phyloP scores from a whole-genome alignment of 2,329 filamentous ascomycete genomes.

The Colletotrichum higginsianum region DNA sequence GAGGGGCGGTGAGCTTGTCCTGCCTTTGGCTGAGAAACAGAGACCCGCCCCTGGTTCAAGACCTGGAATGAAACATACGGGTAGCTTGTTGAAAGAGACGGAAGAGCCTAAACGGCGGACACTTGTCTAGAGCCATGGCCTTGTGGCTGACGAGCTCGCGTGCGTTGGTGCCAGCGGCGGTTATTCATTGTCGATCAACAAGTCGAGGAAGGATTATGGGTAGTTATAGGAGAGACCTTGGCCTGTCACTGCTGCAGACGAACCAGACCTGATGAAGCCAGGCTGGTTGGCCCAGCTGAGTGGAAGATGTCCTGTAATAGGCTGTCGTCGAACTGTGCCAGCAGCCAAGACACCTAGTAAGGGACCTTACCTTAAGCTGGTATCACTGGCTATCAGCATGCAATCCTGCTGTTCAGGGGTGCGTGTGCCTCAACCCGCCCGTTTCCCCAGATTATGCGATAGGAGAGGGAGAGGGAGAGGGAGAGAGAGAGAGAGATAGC shows the following conservation, averaged over 20 bases:
- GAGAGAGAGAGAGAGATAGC: conserved; percentile 1
- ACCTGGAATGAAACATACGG: conserved; percentile 30
- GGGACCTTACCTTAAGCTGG: too few species aligned
- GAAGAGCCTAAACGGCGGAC: conserved; percentile 22
- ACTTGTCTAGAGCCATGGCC: conserved; percentile 15
- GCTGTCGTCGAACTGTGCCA: neutral
- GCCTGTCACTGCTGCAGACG: conserved; percentile 12
- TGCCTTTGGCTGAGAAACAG: conserved; percentile 8
- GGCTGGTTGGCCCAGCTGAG: conserved; percentile 1
- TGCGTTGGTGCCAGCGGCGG: neutral
- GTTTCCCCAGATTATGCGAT: conserved; percentile 39
- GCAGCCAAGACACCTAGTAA: conserved; percentile 17
- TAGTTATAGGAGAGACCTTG: neutral
- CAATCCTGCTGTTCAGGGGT: conserved; percentile 22
- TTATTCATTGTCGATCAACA: conserved; percentile 8
- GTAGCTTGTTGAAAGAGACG: conserved; percentile 6
- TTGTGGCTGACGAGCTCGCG: conserved; percentile 10
- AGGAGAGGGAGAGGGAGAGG: too few species aligned
- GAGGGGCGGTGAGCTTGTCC: neutral
- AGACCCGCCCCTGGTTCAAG: neutral
- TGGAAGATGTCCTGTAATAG: neutral
- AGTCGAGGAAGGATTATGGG: neutral
- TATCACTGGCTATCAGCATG: conserved; percentile 1
- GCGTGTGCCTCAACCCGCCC: conserved; percentile 17
- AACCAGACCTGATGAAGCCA: neutral